A percentile compares a stretch with the other conserved stretches of the same genome.
Conservation (phyloP, 75 land plant species). For the Pinus taeda region DNA sequence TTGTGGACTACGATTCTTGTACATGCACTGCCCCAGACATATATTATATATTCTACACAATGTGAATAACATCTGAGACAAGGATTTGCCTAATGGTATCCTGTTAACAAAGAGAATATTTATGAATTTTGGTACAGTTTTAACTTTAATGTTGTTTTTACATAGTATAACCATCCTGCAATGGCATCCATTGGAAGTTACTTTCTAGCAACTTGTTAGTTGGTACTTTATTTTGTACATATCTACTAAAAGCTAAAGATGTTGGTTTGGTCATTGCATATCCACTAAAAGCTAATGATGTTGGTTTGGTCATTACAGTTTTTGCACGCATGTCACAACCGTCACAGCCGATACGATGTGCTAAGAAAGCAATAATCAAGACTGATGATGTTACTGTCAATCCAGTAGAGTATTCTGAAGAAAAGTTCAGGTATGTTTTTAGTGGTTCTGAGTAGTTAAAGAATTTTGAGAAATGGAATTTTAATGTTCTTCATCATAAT, state of each 20-base stretch:
- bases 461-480: not conserved
- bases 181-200: not conserved
- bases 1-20: too few species aligned
- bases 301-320: conserved; percentile 18
- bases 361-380: conserved; percentile 47
- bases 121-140: not conserved
- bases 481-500: not conserved
- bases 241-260: too few species aligned
- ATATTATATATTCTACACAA: conserved; percentile 2
- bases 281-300: too few species aligned
- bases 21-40: not conserved
- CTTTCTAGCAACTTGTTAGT: not conserved
- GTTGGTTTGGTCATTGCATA: not conserved
- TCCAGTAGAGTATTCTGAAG: conserved; percentile 22
- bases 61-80: not conserved
- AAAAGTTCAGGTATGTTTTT: conserved; percentile 24
- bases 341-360: conserved; percentile 53
- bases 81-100: not conserved
- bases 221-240: not conserved
- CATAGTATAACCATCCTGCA: not conserved
- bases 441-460: conserved; percentile 5
- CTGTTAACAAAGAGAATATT: not conserved
- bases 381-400: conserved; percentile 33
- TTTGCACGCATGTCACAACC: conserved; percentile 65
- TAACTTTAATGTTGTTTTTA: not conserved